Conservation (phyloP, 2,329 filamentous ascomycete species). For the Bipolaris cookei region DNA sequence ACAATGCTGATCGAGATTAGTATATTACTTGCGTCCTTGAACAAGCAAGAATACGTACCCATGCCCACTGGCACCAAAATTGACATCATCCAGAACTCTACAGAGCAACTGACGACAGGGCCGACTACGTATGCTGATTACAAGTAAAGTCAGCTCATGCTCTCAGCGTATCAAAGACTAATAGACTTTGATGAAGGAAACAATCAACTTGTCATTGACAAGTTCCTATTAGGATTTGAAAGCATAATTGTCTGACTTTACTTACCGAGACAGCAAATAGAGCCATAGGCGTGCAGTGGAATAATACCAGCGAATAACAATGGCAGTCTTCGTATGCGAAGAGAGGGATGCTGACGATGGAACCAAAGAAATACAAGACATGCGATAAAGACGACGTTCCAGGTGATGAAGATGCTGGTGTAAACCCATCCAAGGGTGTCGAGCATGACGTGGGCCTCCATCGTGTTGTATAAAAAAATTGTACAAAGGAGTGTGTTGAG, state of each 20-base stretch:
- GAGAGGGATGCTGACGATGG: constrained; percentile 37
- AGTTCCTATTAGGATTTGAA: background rate
- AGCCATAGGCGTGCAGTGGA: constrained; percentile 38
- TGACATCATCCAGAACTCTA: constrained; percentile 45
- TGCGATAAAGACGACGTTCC: constrained; percentile 24
- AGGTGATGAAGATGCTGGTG: constrained; percentile 24
- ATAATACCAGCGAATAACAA: constrained; percentile 34
- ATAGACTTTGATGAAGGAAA: background rate
- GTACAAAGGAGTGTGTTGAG: constrained; percentile 10
- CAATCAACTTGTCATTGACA: background rate
- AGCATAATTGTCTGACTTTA: background rate
- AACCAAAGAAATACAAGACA: constrained; percentile 30
- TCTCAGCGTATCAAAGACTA: background rate
- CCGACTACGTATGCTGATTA: constrained; percentile 32
- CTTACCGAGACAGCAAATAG: constrained; percentile 23
- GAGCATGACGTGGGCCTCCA: constrained; percentile 21
- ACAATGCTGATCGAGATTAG: constrained; percentile 26
- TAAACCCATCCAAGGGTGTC: constrained; percentile 29
- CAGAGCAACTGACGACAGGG: constrained; percentile 31
- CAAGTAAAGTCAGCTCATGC: background rate
- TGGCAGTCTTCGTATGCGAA: constrained; percentile 41
- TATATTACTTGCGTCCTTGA: background rate
- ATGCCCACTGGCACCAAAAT: constrained; percentile 41
- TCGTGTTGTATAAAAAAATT: constrained; percentile 9
- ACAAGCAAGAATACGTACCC: background rate